Evolutionary conservation across 768 basidiomycete species (phyloP), one percentile per base, ranked within the genome.

Genomic region (Agaricus subrufescens): DNA sequence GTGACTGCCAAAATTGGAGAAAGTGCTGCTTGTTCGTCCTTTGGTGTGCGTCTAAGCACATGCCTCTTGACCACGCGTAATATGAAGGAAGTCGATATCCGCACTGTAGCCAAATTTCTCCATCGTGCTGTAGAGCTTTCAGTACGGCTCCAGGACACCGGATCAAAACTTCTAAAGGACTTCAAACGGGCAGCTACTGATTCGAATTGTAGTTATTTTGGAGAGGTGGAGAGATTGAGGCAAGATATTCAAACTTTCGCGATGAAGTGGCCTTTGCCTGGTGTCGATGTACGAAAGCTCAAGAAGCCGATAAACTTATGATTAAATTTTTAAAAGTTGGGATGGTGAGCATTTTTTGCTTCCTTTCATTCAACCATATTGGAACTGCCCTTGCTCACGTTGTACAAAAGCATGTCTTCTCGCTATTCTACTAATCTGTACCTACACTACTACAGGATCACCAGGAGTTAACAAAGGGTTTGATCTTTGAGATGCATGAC

Each of bases 1-100:
- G 90, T 97, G 76, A 98, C 98, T 71, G 92, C 94, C 49, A 95
- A 98, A 47, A 94, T 94, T 31, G 96, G 95, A 62, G 96, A 98
- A 71, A 87, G 87, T 42, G 96, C 93, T 50, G 97, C 96, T 0
- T 91, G 93, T 69, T 89, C 89, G 1, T 96, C 96, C 44, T 96
- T 95, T 63, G 97, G 97, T 62, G 95, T 99, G 67, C 93, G 97
- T 61, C 83, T 99, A 62, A 96, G 97, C 57, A 93, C 93, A 31
- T 86, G 94, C 26, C 94, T 95, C 11, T 72, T 99, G 39, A 98
- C 97, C 3, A 97, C 94, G 48, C 91, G 96, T 61, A 79, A 95
- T 73, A 94, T 99, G 94, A 73, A 72, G 50, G 92, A 96, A 72
- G 79, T 74, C n/a, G 94, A 97, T 71, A 85, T 97, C 73, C 86